These are phyloP conservation scores for Aquilaria sinensis DNA, from an alignment of 345 rosid genomes.

Conservation along the genomic window DNA sequence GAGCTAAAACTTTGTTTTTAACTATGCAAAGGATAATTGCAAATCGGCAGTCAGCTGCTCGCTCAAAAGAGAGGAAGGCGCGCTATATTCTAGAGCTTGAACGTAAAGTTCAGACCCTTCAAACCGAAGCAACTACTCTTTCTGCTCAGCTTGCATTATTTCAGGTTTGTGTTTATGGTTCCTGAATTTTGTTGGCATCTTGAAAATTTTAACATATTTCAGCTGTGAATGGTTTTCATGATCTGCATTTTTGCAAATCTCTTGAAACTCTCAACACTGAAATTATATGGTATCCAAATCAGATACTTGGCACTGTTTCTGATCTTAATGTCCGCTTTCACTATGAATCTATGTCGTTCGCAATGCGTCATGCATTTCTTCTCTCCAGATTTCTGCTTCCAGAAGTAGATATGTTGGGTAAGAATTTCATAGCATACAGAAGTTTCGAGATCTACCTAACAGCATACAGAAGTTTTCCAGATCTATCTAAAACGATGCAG, in stretches of 20 bases:
- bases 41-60: slow-evolving; percentile 85
- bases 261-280: neutral
- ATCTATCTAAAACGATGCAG: too few relatives aligned
- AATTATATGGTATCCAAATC: neutral
- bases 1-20: slow-evolving; percentile 1
- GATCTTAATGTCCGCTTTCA: neutral
- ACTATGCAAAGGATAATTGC: slow-evolving; percentile 55
- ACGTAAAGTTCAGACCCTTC: slow-evolving; percentile 72
- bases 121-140: slow-evolving; percentile 77
- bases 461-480: too few relatives aligned
- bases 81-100: slow-evolving; percentile 78
- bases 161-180: slow-evolving; percentile 36
- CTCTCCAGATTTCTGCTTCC: too few relatives aligned
- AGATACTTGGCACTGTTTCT: neutral
- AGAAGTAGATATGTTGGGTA: too few relatives aligned
- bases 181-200: neutral
- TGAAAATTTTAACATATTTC: neutral
- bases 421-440: too few relatives aligned
- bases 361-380: too few relatives aligned
- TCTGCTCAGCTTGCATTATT: slow-evolving; percentile 76
- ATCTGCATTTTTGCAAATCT: neutral
- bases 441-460: too few relatives aligned
- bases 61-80: slow-evolving; percentile 87
- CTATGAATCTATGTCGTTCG: neutral
- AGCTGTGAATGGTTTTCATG: neutral